Conservation (phyloP, 2,329 filamentous ascomycete species). For the Pseudohalonectria lignicola region DNA sequence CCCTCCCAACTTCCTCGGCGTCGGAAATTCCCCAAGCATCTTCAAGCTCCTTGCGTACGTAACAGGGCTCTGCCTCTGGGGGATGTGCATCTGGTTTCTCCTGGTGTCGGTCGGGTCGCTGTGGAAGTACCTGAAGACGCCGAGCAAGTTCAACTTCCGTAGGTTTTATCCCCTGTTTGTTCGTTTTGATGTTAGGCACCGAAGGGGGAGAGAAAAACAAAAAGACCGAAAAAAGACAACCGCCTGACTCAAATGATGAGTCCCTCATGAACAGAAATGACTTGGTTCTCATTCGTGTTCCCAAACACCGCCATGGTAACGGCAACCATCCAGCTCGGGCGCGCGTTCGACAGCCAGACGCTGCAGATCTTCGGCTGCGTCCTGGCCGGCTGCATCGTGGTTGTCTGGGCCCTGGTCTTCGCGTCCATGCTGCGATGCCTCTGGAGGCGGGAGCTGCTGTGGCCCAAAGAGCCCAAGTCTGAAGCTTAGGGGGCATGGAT, state of each 20-base stretch:
- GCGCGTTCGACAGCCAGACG: slow-evolving; percentile 44
- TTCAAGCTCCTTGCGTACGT: slow-evolving; percentile 43
- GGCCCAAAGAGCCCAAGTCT: slow-evolving; percentile 1
- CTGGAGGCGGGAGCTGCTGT: slow-evolving; percentile 44
- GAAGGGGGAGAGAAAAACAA: no score
- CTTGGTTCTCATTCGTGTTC: slow-evolving; percentile 76
- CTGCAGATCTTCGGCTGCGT: slow-evolving; percentile 58
- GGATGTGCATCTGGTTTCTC: slow-evolving; percentile 76
- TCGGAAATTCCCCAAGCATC: slow-evolving; percentile 29
- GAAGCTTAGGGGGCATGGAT: no score
- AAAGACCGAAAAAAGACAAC: not conserved
- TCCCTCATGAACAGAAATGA: slow-evolving; percentile 62
- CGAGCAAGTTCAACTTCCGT: slow-evolving; percentile 52
- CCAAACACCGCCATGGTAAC: slow-evolving; percentile 63
- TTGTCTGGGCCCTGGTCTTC: slow-evolving; percentile 60
- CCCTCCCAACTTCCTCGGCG: slow-evolving; percentile 28
- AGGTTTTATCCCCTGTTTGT: not conserved
- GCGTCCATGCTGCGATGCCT: slow-evolving; percentile 62
- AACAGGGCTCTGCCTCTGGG: slow-evolving; percentile 71
- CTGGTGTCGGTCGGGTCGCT: slow-evolving; percentile 68
- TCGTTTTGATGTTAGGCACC: no score
- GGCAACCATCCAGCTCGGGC: slow-evolving; percentile 61
- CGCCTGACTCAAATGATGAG: no score
- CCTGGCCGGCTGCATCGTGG: slow-evolving; percentile 53
- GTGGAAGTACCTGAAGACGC: slow-evolving; percentile 49